phyloP scores from a whole-genome alignment of 352 stramenopile species.

The Phytophthora podocarpi region DNA sequence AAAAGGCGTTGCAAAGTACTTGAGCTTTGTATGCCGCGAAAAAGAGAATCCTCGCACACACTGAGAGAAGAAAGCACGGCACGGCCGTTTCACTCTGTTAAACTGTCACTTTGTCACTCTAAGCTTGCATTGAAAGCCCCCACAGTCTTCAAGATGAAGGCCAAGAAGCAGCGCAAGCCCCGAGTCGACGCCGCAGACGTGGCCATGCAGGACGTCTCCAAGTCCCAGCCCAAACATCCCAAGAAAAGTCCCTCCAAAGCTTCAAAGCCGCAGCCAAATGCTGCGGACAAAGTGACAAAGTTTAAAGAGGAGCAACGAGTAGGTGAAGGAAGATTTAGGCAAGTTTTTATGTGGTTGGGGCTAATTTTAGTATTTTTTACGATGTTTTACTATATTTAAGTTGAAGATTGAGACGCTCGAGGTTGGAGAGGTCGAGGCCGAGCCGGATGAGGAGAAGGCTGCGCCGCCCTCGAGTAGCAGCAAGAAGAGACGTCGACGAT shows the following conservation, averaged over 20 bases:
- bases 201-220: too few species aligned
- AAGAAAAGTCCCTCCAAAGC: constrained; percentile 8
- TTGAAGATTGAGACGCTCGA: constrained; percentile 65
- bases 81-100: too few species aligned
- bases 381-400: too few species aligned
- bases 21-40: not conserved
- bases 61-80: too few species aligned
- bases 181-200: too few species aligned
- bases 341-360: not conserved
- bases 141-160: too few species aligned
- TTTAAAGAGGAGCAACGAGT: constrained; percentile 70
- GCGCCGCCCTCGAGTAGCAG: constrained; percentile 45
- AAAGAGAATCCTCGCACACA: constrained; percentile 4
- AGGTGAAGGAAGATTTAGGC: too few species aligned
- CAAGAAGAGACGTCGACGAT: constrained; percentile 78
- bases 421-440: constrained; percentile 10
- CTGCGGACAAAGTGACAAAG: constrained; percentile 28
- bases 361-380: too few species aligned
- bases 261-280: not conserved
- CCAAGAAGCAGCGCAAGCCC: constrained; percentile 16
- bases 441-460: constrained; percentile 25
- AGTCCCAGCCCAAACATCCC: not conserved
- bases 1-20: constrained; percentile 15
- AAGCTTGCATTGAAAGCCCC: too few species aligned
- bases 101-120: too few species aligned